A percentile compares a stretch with the other conserved stretches of the same genome.
Evolutionary conservation across 2,329 filamentous ascomycete species (phyloP).

Genomic region (Colletotrichum aenigma): DNA sequence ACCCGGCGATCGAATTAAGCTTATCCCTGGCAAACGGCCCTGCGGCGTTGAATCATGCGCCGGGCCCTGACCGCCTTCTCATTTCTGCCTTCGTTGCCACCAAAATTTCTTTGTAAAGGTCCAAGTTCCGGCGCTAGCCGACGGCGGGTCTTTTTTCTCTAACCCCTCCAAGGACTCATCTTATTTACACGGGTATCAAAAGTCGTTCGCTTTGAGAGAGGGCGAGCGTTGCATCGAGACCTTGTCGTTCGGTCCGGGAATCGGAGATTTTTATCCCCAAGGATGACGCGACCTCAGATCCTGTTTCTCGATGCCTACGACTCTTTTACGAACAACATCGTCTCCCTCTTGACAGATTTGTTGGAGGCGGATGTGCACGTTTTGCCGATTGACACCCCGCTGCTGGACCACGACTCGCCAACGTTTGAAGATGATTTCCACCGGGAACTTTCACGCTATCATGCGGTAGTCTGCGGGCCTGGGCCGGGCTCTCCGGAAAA

Average conservation of each 20-base stretch:
- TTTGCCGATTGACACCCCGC: conserved; percentile 72
- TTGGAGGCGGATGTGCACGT: conserved; percentile 72
- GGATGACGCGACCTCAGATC: conserved; percentile 53
- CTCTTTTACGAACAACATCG: conserved; percentile 95
- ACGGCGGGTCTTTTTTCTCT: conserved; percentile 2
- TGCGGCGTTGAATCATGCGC: not conserved
- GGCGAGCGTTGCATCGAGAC: not conserved
- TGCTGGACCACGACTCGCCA: conserved; percentile 46
- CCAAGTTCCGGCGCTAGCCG: conserved; percentile 16
- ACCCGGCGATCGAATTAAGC: conserved; percentile 5
- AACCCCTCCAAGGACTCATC: not conserved
- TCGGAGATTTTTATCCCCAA: not conserved
- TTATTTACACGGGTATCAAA: conserved; percentile 2
- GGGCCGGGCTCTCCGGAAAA: conserved; percentile 83
- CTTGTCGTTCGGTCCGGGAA: not conserved
- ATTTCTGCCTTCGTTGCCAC: conserved; percentile 12
- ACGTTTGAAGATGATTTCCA: conserved; percentile 51
- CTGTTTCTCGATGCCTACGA: conserved; percentile 96
- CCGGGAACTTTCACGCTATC: conserved; percentile 63
- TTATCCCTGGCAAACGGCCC: conserved; percentile 7
- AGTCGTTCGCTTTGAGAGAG: not conserved
- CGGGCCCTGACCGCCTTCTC: conserved; percentile 13
- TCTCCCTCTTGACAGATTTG: conserved; percentile 75
- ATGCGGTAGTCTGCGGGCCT: conserved; percentile 88
- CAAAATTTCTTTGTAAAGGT: conserved; percentile 2